These are phyloP conservation scores for Penicillium goetzii DNA, from an alignment of 495 filamentous ascomycete species.

Conservation along the genomic window DNA sequence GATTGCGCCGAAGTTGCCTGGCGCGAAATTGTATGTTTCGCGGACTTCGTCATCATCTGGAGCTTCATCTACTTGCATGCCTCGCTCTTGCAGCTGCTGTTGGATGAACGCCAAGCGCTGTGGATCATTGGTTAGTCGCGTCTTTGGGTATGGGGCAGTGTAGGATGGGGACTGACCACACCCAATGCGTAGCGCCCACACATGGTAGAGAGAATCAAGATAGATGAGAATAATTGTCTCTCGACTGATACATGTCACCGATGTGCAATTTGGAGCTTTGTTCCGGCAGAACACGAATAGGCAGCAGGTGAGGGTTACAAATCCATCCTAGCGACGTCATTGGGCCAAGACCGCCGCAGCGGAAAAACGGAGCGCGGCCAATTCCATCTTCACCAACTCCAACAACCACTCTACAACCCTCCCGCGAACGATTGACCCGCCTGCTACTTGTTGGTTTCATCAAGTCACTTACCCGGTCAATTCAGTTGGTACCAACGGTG, in stretches of 20 bases:
- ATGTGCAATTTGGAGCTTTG: not conserved
- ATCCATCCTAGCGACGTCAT: slow-evolving; percentile 34
- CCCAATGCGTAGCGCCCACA: slow-evolving; percentile 85
- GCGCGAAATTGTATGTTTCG: slow-evolving; percentile 91
- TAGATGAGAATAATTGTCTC: not conserved
- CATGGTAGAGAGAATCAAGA: slow-evolving; percentile 52
- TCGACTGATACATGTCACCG: not conserved
- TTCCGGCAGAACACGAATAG: not conserved
- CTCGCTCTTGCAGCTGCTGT: slow-evolving; percentile 67
- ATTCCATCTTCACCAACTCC: slow-evolving; percentile 5
- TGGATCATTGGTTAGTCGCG: slow-evolving; percentile 19
- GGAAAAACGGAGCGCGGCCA: slow-evolving; percentile 31
- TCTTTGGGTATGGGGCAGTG: not conserved
- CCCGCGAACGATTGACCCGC: not conserved
- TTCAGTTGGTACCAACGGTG: not conserved
- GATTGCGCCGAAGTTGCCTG: slow-evolving; percentile 81
- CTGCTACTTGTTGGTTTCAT: not conserved
- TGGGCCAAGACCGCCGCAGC: slow-evolving; percentile 30
- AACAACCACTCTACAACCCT: slow-evolving; percentile 7
- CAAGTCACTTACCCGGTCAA: not conserved
- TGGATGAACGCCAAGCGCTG: slow-evolving; percentile 68
- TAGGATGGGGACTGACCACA: slow-evolving; percentile 58
- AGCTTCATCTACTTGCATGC: slow-evolving; percentile 77
- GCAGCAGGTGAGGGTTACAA: slow-evolving; percentile 3
- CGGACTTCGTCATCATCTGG: slow-evolving; percentile 74